Evolutionary conservation across 2,329 filamentous ascomycete species (phyloP), one percentile per base, ranked within the genome.

Genomic region (Magnaporthiopsis incrustans): DNA sequence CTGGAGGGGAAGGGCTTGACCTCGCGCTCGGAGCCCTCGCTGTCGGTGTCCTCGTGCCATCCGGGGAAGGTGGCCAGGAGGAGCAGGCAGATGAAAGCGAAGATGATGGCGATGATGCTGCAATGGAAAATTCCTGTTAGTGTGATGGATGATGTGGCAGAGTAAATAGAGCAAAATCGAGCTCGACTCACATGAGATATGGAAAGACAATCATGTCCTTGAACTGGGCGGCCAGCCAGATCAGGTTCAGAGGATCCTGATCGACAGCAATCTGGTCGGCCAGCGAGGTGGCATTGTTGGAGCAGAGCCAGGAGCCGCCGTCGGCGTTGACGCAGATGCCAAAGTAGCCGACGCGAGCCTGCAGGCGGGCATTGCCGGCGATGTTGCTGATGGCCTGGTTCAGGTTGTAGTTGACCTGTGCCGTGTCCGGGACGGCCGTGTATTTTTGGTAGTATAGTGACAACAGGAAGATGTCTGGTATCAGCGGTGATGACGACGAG

Each of bases 151-250:
- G 33, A 44, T 12, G 8, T 10, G 50, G 15, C 6, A 6, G 32
- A 32, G 35, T 59, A 58, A 5, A 44, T 18, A 15, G 38, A 30
- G 12, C n/a, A 15, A 25, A 18, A n/a, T n/a, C n/a, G n/a, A n/a
- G n/a, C n/a, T 22, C 25, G 22, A 81, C 90, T 81, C 77, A 95
- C 90, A 99, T 89, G 26, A 99, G 80, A 73, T 98, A 99, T 12
- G 95, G 95, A 75, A 99, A 99, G 59, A 99, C 94, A 74, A 99
- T 95, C 78, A 93, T 94, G 76, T 98, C 92, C 77, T 98, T 98
- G 80, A 99, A 99, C 69, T 96, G 96, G 70, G 89, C 89, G 30
- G 95, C 94, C 64, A 99, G 86, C 95, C 94, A 99, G 71, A 99
- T 93, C 72, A 99, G 80, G 76, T 99, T 99, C 73, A 99, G 82